Evolutionary conservation across 768 basidiomycete genomes (phyloP).

Genomic region (Coprinellus micaceus): DNA sequence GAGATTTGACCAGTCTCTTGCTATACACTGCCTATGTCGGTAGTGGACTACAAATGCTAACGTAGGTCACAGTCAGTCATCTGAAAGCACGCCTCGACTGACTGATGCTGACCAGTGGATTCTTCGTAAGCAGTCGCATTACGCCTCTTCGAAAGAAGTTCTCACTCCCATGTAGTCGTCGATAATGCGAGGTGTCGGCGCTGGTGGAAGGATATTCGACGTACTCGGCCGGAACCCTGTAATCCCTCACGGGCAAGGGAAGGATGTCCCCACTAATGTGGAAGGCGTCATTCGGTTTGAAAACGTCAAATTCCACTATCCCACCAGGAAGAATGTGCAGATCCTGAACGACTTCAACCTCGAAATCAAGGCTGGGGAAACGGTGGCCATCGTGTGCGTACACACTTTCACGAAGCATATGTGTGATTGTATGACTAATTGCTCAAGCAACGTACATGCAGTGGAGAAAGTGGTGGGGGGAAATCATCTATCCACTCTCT

Average conservation of each 20-base stretch:
- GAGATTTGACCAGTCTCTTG: conserved; percentile 84
- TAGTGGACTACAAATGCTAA: conserved; percentile 73
- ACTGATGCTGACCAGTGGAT: too few relatives aligned
- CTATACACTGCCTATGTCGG: conserved; percentile 91
- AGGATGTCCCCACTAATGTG: conserved; percentile 48
- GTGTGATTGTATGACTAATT: too few relatives aligned
- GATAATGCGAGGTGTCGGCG: conserved; percentile 95
- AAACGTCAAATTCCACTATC: conserved; percentile 84
- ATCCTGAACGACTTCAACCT: conserved; percentile 83
- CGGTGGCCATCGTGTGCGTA: conserved; percentile 87
- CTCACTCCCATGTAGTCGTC: conserved; percentile 60
- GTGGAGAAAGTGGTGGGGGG: conserved; percentile 90
- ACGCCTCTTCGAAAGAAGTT: conserved; percentile 13
- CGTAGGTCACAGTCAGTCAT: too few relatives aligned
- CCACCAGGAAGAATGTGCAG: conserved; percentile 74
- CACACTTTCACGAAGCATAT: neutral
- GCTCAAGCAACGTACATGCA: conserved; percentile 27
- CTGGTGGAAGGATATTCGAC: conserved; percentile 91
- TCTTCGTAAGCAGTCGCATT: conserved; percentile 42
- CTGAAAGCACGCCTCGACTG: too few relatives aligned
- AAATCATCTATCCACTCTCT: conserved; percentile 91
- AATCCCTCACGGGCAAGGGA: conserved; percentile 64
- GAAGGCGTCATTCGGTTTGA: conserved; percentile 79
- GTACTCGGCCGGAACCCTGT: conserved; percentile 78
- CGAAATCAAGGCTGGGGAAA: conserved; percentile 78